Percentiles rank a stretch among this genome's conserved stretches.
These are phyloP conservation scores for Fraxinus baroniana DNA, from an alignment of 305 asterid genomes.

Conservation along the genomic window DNA sequence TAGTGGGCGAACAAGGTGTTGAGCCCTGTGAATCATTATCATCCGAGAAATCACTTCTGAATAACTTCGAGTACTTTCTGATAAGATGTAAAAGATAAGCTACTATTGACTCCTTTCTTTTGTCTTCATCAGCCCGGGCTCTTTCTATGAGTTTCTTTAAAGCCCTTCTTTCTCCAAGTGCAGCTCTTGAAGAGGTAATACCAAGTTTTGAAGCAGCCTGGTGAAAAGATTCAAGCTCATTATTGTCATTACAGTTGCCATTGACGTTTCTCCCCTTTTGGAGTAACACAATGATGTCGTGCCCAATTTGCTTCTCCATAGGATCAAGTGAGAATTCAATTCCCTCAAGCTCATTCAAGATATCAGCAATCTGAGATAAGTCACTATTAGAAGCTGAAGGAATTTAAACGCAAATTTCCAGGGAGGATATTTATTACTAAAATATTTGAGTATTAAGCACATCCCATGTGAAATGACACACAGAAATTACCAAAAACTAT, in stretches of 20 bases:
- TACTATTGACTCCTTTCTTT: slow-evolving; percentile 88
- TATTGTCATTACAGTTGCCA: slow-evolving; percentile 56
- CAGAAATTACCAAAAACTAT: not conserved
- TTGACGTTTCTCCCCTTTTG: slow-evolving; percentile 89
- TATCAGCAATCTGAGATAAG: slow-evolving; percentile 63
- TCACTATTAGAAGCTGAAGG: slow-evolving; percentile 21
- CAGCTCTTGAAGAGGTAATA: slow-evolving; percentile 92
- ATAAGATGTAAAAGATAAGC: slow-evolving; percentile 87
- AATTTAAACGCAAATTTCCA: not conserved
- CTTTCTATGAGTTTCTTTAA: slow-evolving; percentile 85
- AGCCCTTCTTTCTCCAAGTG: slow-evolving; percentile 95
- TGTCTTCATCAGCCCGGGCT: slow-evolving; percentile 91
- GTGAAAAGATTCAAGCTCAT: slow-evolving; percentile 90
- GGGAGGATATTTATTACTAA: not conserved
- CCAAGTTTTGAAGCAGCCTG: slow-evolving; percentile 86
- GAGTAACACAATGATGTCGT: slow-evolving; percentile 79
- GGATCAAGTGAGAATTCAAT: slow-evolving; percentile 84
- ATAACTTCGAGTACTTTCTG: slow-evolving; percentile 88
- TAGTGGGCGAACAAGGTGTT: slow-evolving; percentile 97
- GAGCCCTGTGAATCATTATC: slow-evolving; percentile 99
- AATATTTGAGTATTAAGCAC: not conserved
- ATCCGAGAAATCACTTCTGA: slow-evolving; percentile 86
- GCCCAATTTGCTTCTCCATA: slow-evolving; percentile 84
- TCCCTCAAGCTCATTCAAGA: slow-evolving; percentile 59
- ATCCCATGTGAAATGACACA: not conserved